These are phyloP conservation scores for Chernovozyma aurita DNA, from an alignment of 1,139 yeast species.

Conservation along the genomic window DNA sequence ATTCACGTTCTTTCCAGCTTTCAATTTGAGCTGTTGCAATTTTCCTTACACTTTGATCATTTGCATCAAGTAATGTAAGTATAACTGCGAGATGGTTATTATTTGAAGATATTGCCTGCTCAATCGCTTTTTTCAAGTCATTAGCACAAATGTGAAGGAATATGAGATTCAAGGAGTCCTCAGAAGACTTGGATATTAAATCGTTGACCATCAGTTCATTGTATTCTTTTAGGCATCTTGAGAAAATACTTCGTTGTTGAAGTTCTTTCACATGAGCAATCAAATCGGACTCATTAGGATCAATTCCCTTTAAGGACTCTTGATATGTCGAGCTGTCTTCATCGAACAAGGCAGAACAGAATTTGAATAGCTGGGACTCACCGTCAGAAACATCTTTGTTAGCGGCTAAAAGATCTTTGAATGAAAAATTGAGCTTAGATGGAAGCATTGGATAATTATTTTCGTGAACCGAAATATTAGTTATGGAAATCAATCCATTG, in stretches of 20 bases:
- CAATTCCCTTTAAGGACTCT: constrained; percentile 12
- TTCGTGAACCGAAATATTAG: constrained; percentile 1
- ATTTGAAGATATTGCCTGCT: constrained; percentile 50
- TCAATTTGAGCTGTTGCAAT: constrained; percentile 59
- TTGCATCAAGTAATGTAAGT: constrained; percentile 68
- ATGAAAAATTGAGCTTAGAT: constrained; percentile 4
- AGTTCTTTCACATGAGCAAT: constrained; percentile 17
- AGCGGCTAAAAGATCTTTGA: constrained; percentile 4
- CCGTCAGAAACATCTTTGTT: background rate
- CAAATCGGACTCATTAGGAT: constrained; percentile 19
- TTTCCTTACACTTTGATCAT: constrained; percentile 50
- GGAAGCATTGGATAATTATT: constrained; percentile 9
- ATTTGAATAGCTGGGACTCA: constrained; percentile 26
- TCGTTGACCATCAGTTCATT: constrained; percentile 14
- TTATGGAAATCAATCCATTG: background rate
- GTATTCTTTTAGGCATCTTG: constrained; percentile 32
- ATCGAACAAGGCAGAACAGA: constrained; percentile 61
- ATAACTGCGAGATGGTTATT: constrained; percentile 69
- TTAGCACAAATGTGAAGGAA: constrained; percentile 53
- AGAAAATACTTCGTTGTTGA: constrained; percentile 41
- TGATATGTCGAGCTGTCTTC: constrained; percentile 9
- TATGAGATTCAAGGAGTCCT: constrained; percentile 44
- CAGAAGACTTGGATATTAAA: background rate
- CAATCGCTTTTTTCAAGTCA: constrained; percentile 58
- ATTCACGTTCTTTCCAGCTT: constrained; percentile 54